Conservation (phyloP, 2,329 filamentous ascomycete species). For the Lecanicillium sp. region DNA sequence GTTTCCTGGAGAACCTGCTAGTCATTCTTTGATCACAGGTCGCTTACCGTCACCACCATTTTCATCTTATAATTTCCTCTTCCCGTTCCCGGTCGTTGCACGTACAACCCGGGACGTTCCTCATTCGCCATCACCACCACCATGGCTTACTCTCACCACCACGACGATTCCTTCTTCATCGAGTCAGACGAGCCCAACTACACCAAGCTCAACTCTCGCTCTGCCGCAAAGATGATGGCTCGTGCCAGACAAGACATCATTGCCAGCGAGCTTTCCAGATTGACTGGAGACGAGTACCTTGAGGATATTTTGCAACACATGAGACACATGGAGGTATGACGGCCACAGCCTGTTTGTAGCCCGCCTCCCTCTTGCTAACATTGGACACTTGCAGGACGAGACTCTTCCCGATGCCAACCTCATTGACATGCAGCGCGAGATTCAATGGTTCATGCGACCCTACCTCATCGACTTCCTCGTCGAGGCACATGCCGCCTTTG, state of each 20-base stretch:
- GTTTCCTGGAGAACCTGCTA: constrained; percentile 45
- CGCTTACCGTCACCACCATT: constrained; percentile 10
- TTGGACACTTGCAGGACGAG: constrained; percentile 45
- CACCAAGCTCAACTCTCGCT: constrained; percentile 58
- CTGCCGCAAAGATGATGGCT: constrained; percentile 69
- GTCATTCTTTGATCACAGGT: constrained; percentile 34
- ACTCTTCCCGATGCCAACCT: constrained; percentile 93
- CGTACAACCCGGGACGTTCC: constrained; percentile 4
- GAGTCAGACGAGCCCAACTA: constrained; percentile 43
- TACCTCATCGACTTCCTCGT: constrained; percentile 97
- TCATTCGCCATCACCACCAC: constrained; percentile 12
- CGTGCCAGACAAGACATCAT: constrained; percentile 81
- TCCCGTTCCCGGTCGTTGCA: constrained; percentile 12
- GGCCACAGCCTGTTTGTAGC: not conserved
- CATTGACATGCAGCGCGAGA: constrained; percentile 98
- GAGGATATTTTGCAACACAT: constrained; percentile 93
- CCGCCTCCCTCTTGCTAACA: constrained; percentile 17
- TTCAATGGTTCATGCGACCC: constrained; percentile 98
- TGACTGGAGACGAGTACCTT: constrained; percentile 83
- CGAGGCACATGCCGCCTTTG: constrained; percentile 92
- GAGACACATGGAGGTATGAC: constrained; percentile 79
- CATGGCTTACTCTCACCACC: constrained; percentile 37
- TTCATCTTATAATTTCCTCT: constrained; percentile 17
- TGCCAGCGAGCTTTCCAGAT: constrained; percentile 77
- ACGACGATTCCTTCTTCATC: constrained; percentile 45